phyloP scores from a whole-genome alignment of 257 asterid genomes.

The Solanum virginianum region DNA sequence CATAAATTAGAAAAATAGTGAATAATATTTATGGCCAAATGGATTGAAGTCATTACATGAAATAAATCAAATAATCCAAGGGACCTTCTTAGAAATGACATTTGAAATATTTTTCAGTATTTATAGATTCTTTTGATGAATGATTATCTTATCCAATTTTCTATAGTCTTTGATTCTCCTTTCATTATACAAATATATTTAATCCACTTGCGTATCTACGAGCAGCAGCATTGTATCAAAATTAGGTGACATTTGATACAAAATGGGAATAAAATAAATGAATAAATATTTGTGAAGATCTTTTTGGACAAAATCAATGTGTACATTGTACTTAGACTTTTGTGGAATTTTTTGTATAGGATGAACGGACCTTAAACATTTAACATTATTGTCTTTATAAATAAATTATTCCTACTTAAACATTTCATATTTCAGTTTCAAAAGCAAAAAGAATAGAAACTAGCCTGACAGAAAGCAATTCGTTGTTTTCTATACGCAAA shows the following conservation, averaged over 20 bases:
- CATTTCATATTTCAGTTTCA: too few species aligned
- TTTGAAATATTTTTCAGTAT: not conserved
- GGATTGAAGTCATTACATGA: not conserved
- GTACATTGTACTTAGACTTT: slow-evolving; percentile 1
- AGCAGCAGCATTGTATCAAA: not conserved
- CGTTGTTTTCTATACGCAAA: too few species aligned
- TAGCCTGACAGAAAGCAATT: too few species aligned
- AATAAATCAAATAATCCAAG: not conserved
- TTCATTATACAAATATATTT: not conserved
- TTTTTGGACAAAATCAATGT: not conserved
- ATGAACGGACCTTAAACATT: not conserved
- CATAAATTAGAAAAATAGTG: not conserved
- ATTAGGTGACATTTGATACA: slow-evolving; percentile 5
- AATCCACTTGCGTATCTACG: not conserved
- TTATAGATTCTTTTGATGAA: not conserved
- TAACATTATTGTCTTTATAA: too few species aligned
- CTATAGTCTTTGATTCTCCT: not conserved
- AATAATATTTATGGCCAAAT: not conserved
- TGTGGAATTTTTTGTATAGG: not conserved
- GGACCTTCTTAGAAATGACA: not conserved
- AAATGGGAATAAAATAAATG: not conserved
- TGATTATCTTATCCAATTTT: not conserved
- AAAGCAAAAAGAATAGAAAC: too few species aligned
- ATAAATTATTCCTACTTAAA: too few species aligned
- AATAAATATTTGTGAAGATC: not conserved